A percentile compares a stretch with the other conserved stretches of the same genome.
Conservation (phyloP, 768 basidiomycete species). For the Leucocoprinus leucothites region DNA sequence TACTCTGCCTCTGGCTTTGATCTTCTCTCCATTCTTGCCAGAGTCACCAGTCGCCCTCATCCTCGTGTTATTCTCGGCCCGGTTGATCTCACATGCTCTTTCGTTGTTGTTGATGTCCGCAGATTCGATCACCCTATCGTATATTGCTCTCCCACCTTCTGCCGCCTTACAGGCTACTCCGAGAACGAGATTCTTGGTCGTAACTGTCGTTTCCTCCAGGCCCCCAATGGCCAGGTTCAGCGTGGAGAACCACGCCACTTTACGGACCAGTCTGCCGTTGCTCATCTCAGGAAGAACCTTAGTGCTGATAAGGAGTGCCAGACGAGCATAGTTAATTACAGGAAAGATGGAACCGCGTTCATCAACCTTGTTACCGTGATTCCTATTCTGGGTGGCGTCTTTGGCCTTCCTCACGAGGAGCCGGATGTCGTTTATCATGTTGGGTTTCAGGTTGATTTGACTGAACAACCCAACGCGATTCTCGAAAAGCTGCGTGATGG, state of each 20-base stretch:
- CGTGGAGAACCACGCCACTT: slow-evolving; percentile 46
- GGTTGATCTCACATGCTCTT: slow-evolving; percentile 90
- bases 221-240: slow-evolving; percentile 51
- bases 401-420: slow-evolving; percentile 45
- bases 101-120: slow-evolving; percentile 84
- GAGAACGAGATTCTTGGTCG: slow-evolving; percentile 79
- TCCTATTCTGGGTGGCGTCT: slow-evolving; percentile 69
- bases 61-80: slow-evolving; percentile 82
- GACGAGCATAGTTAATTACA: slow-evolving; percentile 82
- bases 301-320: slow-evolving; percentile 84
- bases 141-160: slow-evolving; percentile 87
- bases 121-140: slow-evolving; percentile 84
- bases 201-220: slow-evolving; percentile 91
- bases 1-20: slow-evolving; percentile 95
- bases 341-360: slow-evolving; percentile 81
- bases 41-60: slow-evolving; percentile 70
- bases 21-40: slow-evolving; percentile 74
- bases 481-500: slow-evolving; percentile 78
- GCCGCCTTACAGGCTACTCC: slow-evolving; percentile 67
- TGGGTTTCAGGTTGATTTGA: slow-evolving; percentile 94
- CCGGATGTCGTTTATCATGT: slow-evolving; percentile 83
- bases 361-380: slow-evolving; percentile 92
- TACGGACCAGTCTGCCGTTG: slow-evolving; percentile 61
- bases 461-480: slow-evolving; percentile 82
- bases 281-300: slow-evolving; percentile 62